Evolutionary conservation across 2,329 filamentous ascomycete genomes (phyloP), one percentile per base, ranked within the genome.

Genomic region (Ciborinia camelliae): DNA sequence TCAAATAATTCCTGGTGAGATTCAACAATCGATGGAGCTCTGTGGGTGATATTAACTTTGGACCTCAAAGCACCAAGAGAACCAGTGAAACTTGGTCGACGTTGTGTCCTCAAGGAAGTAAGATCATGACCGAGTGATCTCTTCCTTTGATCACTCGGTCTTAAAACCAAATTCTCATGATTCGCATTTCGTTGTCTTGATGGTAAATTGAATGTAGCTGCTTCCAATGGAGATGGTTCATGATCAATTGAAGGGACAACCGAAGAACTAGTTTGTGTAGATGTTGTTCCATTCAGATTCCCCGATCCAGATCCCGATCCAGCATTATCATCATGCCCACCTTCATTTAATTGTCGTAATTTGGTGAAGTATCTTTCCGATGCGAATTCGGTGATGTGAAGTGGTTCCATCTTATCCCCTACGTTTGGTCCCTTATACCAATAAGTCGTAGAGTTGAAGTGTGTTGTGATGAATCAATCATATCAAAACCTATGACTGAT

Each of bases 301-400:
- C 14, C 5, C 39, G 10, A 12, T 7, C 18, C 41, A 62, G 58
- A 15, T 15, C 8, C 26, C n/a, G 45, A 50, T 60, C 26, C 47
- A 20, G 28, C 28, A 14, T 68, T 76, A 75, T 60, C 76, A 75
- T 70, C 80, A 75, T 60, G 70, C 64, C 64, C 78, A 77, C 68
- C 77, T 74, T 69, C 80, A 74, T 68, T 77, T 83, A 70, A 78
- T 81, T 86, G 82, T 65, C 78, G 81, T 67, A 88, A 75, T 76
- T 89, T 89, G 63, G 82, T 81, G 69, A 87, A 85, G 73, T 86
- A 89, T 68, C 83, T 83, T 75, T 84, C 80, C 52, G 86, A 89
- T 67, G 85, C 86, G 76, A 89, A 89, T 75, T 89, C 86, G 66
- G 86, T 87, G 67, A 86, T 80, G 69, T 87, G 85, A 70, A 82